Base-by-base conservation (phyloP, 768 basidiomycete genomes). In the Phanerochaete carnosa region DNA sequence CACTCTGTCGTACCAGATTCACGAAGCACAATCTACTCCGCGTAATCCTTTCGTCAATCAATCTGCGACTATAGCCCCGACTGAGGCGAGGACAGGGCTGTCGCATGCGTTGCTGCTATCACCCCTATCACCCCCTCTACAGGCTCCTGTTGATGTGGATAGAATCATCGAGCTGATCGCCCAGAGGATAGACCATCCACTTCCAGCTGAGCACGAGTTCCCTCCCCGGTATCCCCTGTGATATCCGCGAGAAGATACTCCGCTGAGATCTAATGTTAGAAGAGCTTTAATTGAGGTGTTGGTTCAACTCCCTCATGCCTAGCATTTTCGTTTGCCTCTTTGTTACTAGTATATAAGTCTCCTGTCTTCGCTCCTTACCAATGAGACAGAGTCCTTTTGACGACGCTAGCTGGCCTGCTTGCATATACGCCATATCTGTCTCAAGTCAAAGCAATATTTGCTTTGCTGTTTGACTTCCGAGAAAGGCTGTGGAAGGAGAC, bases 121-220 rank as follows among this genome's bases (percentile, higher is more conserved):
- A 26, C 51, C 51, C 9, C 29, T 15, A 29, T 53, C 51, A 11
- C 16, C 23, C 8, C 29, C 33, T 3, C 23, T 13, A 2, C 29
- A n/a, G 35, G 16, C 19, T n/a, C 30, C 25, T 5, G 57, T 62
- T n/a, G 52, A 58, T 28, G 61, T 62, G 39, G 50, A 62, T 22
- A 45, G 43, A 3, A 58, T 62, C 32, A 62, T 62, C 30, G 61
- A 62, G 52, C 57, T 62, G 32, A 62, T 62, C 45, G 61, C 61
- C 15, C 57, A 58, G 45, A 9, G 57, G 19, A 58, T 62, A 23
- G 61, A 62, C 57, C 43, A 43, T 9, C 23, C 30, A 12, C 29
- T 32, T 22, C 23, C 30, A 26, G 22, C 23, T 12, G 51, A 45
- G 2, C 12, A 43, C 7, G 52, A 47, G 25, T 26, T 45, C 3